Evolutionary conservation across 2,329 filamentous ascomycete species (phyloP), one percentile per base, ranked within the genome.

Genomic region (Didymella lethalis): DNA sequence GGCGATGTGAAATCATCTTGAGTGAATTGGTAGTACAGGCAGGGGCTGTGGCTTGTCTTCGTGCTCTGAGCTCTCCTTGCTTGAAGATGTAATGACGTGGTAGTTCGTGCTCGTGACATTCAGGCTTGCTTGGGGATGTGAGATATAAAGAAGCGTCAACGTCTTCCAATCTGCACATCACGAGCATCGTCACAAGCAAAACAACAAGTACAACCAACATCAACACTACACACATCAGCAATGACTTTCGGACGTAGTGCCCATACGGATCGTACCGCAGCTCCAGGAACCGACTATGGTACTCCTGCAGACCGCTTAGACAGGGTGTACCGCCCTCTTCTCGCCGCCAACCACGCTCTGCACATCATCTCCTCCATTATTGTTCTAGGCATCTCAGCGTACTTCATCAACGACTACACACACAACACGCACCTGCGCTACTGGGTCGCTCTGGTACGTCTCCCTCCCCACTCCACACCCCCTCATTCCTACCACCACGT

Each of bases 351-450:
- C 52, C 61, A 68, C 32, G 40, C 57, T 0, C 26, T 68, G 36
- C 66, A 68, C 47, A 59, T 49, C 29, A 47, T 54, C 25, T 68
- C 66, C 23, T 62, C 64, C 11, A 11, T 67, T 25, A 67, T 68
- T 41, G 66, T 67, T 3, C 55, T 67, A 23, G 47, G 61, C 7
- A 68, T 68, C 32, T 54, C 64, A 14, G 63, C 63, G 0, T 68
- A 66, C 59, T 64, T 68, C 52, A 64, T 68, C 48, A 3, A 31
- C 36, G 25, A 59, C 2, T 67, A 18, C 49, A 43, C 41, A 1
- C 44, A 58, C 41, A 64, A 66, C 32, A 59, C 60, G n/a, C 66
- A 68, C 47, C 56, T 68, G 18, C 40, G 57, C 25, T 68, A 68
- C 58, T 68, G 41, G 36, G 36, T 40, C 18, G 36, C 36, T 40